phyloP scores from a whole-genome alignment of 768 basidiomycete species.

The Trametes gibbosa region DNA sequence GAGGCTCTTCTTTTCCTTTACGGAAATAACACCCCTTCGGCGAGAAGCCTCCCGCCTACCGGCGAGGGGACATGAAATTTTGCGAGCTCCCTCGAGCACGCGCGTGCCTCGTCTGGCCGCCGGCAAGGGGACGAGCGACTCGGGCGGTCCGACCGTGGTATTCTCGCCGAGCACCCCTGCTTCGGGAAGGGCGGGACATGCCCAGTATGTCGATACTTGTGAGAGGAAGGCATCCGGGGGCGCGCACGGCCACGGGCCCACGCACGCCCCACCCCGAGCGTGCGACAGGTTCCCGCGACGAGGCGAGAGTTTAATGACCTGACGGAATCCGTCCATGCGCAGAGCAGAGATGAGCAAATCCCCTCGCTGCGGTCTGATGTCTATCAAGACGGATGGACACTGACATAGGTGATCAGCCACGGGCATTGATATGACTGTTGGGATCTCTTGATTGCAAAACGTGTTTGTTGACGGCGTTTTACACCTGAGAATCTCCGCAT shows the following conservation, averaged over 20 bases:
- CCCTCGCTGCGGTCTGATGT: too few species aligned
- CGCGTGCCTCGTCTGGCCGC: too few species aligned
- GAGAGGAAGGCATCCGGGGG: background rate
- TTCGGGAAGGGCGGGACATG: background rate
- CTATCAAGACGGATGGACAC: too few species aligned
- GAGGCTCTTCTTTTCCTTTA: background rate
- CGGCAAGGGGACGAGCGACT: background rate
- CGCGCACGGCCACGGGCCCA: too few species aligned
- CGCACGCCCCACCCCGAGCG: background rate
- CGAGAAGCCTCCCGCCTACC: background rate
- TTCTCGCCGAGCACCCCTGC: constrained; percentile 11
- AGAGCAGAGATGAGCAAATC: too few species aligned
- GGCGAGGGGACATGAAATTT: background rate
- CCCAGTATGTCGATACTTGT: constrained; percentile 4
- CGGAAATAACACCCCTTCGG: background rate
- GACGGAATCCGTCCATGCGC: background rate
- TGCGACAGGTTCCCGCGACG: background rate
- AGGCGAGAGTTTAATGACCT: background rate
- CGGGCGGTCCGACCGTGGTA: background rate
- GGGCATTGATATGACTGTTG: background rate
- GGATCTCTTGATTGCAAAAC: too few species aligned
- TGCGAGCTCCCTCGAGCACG: background rate
- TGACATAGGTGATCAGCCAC: background rate
- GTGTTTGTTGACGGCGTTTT: too few species aligned
- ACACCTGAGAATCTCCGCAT: too few species aligned